Percentiles rank a stretch among this genome's conserved stretches.
These are phyloP conservation scores for Nemophila menziesii DNA, from an alignment of 257 asterid genomes.

Conservation along the genomic window DNA sequence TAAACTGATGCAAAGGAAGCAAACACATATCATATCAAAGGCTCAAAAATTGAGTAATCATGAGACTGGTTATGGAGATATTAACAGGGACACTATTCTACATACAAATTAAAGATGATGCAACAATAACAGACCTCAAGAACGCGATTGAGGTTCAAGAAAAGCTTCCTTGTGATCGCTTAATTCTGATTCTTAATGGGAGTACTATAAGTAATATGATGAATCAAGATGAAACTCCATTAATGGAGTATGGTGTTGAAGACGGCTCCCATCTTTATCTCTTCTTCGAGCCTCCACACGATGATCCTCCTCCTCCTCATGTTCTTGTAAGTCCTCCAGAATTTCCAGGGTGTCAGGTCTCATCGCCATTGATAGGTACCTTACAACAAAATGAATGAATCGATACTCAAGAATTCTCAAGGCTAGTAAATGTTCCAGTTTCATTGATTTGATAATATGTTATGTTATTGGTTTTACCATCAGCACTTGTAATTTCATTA, in stretches of 20 bases:
- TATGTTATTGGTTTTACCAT: no score
- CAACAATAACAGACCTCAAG: constrained; percentile 44
- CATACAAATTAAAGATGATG: constrained; percentile 30
- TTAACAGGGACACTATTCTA: constrained; percentile 45
- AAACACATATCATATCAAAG: not conserved
- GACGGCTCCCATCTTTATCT: constrained; percentile 59
- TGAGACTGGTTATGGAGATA: constrained; percentile 48
- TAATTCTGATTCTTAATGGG: constrained; percentile 38
- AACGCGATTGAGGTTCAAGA: constrained; percentile 41
- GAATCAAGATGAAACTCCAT: constrained; percentile 18
- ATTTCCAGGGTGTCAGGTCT: not conserved
- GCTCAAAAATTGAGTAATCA: constrained; percentile 4
- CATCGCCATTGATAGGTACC: constrained; percentile 4
- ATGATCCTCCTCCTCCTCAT: constrained; percentile 13
- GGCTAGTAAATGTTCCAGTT: no score
- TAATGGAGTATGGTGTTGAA: constrained; percentile 38
- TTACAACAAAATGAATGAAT: constrained; percentile 2
- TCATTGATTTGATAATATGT: no score
- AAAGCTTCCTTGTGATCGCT: constrained; percentile 33
- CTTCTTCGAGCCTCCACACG: constrained; percentile 19
- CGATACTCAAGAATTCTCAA: not conserved
- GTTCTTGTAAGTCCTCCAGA: constrained; percentile 15
- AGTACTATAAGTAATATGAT: constrained; percentile 9
- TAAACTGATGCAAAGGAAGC: no score
- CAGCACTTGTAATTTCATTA: no score